Evolutionary conservation across 768 basidiomycete genomes (phyloP), one percentile per base, ranked within the genome.

Genomic region (Hortiboletus flavorubellus): DNA sequence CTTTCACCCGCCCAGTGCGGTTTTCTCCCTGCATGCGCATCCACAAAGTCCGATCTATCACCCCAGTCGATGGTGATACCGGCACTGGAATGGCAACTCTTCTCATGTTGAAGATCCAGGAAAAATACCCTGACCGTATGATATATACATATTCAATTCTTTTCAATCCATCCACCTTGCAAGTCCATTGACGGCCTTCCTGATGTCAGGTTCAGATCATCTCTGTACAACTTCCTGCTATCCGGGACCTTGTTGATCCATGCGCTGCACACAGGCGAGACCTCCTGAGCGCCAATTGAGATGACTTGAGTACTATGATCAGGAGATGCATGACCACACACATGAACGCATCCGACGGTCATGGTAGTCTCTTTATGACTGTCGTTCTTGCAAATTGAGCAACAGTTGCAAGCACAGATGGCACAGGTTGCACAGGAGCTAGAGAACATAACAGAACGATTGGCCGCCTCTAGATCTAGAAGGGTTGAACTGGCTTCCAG

Each of bases 21-120:
- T 69, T 15, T 65, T 73, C 35, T 71, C 76, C 11, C 65, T 68
- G 26, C 66, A 72, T 56, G 64, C 59, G 7, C 71, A 73, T 23
- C 70, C 74, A 2, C 65, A 73, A 29, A 76, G 75, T 18, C 76
- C 78, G 16, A 51, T 74, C 5, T 73, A 75, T 59, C 74, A 77
- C 47, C 72, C 73, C 5, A 5, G 26, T 26, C 26, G 5, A 5
- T 26, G 26, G 26, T 26, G 26, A 26, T 26, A 26, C 26, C 26
- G 26, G 26, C 26, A 5, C 26, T 26, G 26, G 26, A 26, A 26
- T 26, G 26, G 26, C 26, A 26, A 26, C 26, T 26, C 26, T 26
- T 26, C 26, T 26, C 26, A 5, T 26, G 26, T 26, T 5, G 26
- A 26, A 26, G 26, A 26, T 26, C 26, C 26, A 5, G 26, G 26